Percentiles rank a stretch among this genome's conserved stretches.
These are phyloP conservation scores for Ustilago hordei DNA, from an alignment of 1,284 basidiomycete genomes.

Conservation along the genomic window DNA sequence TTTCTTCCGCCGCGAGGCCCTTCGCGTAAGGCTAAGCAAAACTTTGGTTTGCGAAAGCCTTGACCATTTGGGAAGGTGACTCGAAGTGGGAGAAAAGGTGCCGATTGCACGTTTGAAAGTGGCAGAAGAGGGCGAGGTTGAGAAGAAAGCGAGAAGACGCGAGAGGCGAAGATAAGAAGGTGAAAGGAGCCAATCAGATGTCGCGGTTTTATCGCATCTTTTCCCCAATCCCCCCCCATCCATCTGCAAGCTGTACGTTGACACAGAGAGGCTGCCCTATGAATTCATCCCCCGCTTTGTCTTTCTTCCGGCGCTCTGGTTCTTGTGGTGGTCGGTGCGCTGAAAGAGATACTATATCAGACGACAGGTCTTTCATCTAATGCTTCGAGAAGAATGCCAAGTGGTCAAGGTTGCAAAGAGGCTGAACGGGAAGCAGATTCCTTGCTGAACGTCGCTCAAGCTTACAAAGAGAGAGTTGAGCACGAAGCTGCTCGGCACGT, in stretches of 20 bases:
- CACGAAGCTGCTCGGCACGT: background rate
- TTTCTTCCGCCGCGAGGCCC: background rate
- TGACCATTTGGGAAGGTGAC: slow-evolving; percentile 19
- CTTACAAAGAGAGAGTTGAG: background rate
- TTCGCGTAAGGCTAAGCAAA: slow-evolving; percentile 40
- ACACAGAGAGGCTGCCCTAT: background rate
- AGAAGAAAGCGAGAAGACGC: background rate
- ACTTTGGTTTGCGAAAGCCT: background rate
- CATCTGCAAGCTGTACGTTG: slow-evolving; percentile 3
- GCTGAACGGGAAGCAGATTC: background rate
- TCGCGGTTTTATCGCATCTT: slow-evolving; percentile 17
- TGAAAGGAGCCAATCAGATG: slow-evolving; percentile 26
- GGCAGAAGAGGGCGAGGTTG: background rate
- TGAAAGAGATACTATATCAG: background rate
- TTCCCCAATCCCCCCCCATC: background rate
- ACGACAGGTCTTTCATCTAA: background rate
- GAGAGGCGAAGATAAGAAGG: slow-evolving; percentile 30
- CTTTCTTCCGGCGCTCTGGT: background rate
- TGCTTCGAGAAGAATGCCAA: background rate
- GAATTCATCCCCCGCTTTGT: slow-evolving; percentile 7
- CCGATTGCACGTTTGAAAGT: background rate
- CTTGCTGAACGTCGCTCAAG: background rate
- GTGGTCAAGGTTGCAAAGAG: background rate
- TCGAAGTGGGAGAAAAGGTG: slow-evolving; percentile 11
- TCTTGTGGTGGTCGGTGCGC: background rate